phyloP scores from a whole-genome alignment of 495 filamentous ascomycete species.

The Penicillium samsonianum region DNA sequence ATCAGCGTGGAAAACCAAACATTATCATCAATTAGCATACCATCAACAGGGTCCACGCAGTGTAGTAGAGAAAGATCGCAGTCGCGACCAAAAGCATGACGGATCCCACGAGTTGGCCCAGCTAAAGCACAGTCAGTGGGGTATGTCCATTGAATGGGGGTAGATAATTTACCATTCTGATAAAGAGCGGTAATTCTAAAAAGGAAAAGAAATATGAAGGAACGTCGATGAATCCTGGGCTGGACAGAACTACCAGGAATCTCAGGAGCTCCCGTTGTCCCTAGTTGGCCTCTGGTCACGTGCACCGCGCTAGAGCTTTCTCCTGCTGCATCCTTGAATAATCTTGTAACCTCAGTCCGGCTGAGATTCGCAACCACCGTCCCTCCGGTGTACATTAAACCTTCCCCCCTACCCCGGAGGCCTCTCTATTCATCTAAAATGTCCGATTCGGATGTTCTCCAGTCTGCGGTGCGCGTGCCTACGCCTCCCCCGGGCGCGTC shows the following conservation, averaged over 20 bases:
- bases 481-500: slow-evolving; percentile 60
- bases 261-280: slow-evolving; percentile 12
- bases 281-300: slow-evolving; percentile 12
- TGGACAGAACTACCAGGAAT: slow-evolving; percentile 9
- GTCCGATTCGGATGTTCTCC: slow-evolving; percentile 54
- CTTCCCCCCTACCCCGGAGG: slow-evolving; percentile 6
- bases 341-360: slow-evolving; percentile 7
- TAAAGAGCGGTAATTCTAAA: slow-evolving; percentile 16
- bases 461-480: slow-evolving; percentile 68
- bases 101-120: slow-evolving; percentile 93
- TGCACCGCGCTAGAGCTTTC: slow-evolving; percentile 33
- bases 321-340: slow-evolving; percentile 22
- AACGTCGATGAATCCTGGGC: slow-evolving; percentile 11
- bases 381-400: slow-evolving; percentile 14
- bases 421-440: slow-evolving; percentile 29
- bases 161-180: slow-evolving; percentile 30
- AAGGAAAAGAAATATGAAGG: slow-evolving; percentile 7
- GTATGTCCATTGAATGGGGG: not conserved
- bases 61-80: slow-evolving; percentile 98
- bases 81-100: slow-evolving; percentile 96
- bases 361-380: slow-evolving; percentile 19
- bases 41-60: slow-evolving; percentile 96
- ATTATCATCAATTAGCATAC: slow-evolving; percentile 47
- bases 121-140: slow-evolving; percentile 51
- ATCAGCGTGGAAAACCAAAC: slow-evolving; percentile 7